Base-by-base conservation (phyloP, 306 rosid species). In the Cicer cuneatum region DNA sequence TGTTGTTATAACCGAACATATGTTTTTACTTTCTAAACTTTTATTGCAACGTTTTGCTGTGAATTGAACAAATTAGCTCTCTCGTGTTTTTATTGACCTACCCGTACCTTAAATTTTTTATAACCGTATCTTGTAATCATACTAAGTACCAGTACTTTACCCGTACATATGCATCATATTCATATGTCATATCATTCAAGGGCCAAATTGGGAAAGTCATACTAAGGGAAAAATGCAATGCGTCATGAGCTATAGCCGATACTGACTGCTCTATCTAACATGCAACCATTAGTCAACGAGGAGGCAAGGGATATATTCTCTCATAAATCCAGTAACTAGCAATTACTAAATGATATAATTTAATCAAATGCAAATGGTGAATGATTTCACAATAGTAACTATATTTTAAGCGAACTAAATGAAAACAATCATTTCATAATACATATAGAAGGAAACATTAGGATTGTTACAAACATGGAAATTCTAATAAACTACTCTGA, bases 391-490 rank as follows among this genome's bases (percentile, higher is more conserved):
- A 12, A 66, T 45, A 43, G 8, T 15, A 45, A 21, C 39, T 16
- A 66, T 19, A 43, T 6, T 19, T 42, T 11, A 66, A 45, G 41
- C 45, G 41, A 66, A 66, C 3, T 7, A 45, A 66, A 21, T 64
- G 33, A 41, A 39, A 64, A 10, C 41, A 63, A 15, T 16, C 4
- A 62, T 16, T 40, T 63, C 9, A 63, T 7, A 18, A 63, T 40
- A 38, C 5, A 9, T 14, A 61, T 4, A 61, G 35, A 29, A 61
- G 67, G 67, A 61, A 61, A 61, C 29, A 38, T n/a, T 38, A 24
- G 13, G 24, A 37, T 35, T 61, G 13, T 61, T 61, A 61, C n/a
- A 38, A 61, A 61, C 4, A 61, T 61, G 24, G 67, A 61, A 61
- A 59, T 13, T 33, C 8, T 59, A 59, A 64, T 15, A 64, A 40